Percentiles rank a stretch among this genome's conserved stretches.
These are phyloP conservation scores for Alternaria arborescens DNA, from an alignment of 2,329 filamentous ascomycete genomes.

Conservation along the genomic window DNA sequence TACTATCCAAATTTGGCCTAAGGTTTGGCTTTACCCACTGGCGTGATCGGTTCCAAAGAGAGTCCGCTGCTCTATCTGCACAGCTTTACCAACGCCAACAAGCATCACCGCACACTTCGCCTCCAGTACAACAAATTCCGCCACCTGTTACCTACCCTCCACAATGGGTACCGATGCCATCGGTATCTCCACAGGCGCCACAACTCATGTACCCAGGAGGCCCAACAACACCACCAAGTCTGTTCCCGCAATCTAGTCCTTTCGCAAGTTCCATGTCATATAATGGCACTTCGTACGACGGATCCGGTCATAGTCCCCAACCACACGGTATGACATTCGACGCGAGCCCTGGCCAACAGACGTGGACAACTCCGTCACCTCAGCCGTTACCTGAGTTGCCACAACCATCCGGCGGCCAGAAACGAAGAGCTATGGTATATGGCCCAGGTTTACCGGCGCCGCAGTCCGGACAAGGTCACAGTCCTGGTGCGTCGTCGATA, in stretches of 20 bases:
- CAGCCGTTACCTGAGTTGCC: constrained; percentile 45
- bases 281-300: constrained; percentile 34
- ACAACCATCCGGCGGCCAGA: constrained; percentile 42
- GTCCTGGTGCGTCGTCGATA: constrained; percentile 17
- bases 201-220: constrained; percentile 36
- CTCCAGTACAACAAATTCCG: constrained; percentile 26
- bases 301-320: constrained; percentile 24
- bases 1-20: constrained; percentile 57
- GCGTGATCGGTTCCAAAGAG: constrained; percentile 59
- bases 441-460: constrained; percentile 33
- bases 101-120: constrained; percentile 35
- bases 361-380: constrained; percentile 37
- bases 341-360: constrained; percentile 22
- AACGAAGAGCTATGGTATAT: constrained; percentile 43
- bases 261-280: constrained; percentile 42
- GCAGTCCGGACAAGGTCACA: constrained; percentile 17
- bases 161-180: constrained; percentile 40
- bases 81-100: constrained; percentile 53
- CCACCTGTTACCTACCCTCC: constrained; percentile 27
- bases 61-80: constrained; percentile 53
- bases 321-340: constrained; percentile 25
- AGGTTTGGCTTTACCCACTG: constrained; percentile 61
- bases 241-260: constrained; percentile 41
- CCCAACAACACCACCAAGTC: constrained; percentile 43
- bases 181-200: constrained; percentile 33